These are phyloP conservation scores for Sarcodon aspratus DNA, from an alignment of 768 basidiomycete species.

Conservation along the genomic window DNA sequence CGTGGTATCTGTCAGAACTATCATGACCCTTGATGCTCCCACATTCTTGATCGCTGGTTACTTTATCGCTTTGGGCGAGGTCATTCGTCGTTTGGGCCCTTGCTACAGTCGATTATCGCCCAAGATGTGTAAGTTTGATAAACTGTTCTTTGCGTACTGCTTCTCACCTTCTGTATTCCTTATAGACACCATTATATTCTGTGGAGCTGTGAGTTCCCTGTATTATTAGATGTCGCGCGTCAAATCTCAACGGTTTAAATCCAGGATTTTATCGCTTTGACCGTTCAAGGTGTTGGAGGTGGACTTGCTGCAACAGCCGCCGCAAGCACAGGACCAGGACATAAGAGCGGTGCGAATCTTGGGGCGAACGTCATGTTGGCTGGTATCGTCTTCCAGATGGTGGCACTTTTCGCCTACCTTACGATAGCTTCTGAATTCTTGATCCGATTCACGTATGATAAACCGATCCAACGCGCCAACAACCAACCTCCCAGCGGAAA, in stretches of 20 bases:
- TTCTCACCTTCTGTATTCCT: neutral
- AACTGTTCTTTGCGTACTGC: too few relatives aligned
- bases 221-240: neutral
- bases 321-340: neutral
- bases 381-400: conserved; percentile 53
- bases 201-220: conserved; percentile 14
- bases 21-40: conserved; percentile 38
- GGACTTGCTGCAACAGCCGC: conserved; percentile 14
- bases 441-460: conserved; percentile 24
- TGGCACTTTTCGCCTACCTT: conserved; percentile 29
- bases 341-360: conserved; percentile 4
- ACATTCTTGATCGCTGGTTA: conserved; percentile 46
- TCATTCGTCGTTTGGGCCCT: conserved; percentile 31
- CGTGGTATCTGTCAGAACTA: conserved; percentile 11
- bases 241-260: conserved; percentile 2
- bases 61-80: conserved; percentile 39
- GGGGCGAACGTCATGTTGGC: conserved; percentile 12
- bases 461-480: conserved; percentile 15
- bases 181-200: conserved; percentile 17
- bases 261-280: conserved; percentile 25
- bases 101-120: conserved; percentile 38
- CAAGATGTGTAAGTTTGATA: conserved; percentile 12
- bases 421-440: conserved; percentile 33
- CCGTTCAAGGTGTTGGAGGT: conserved; percentile 30
- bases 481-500: neutral